These are phyloP conservation scores for Agastache rugosa DNA, from an alignment of 257 asterid species.

Conservation along the genomic window DNA sequence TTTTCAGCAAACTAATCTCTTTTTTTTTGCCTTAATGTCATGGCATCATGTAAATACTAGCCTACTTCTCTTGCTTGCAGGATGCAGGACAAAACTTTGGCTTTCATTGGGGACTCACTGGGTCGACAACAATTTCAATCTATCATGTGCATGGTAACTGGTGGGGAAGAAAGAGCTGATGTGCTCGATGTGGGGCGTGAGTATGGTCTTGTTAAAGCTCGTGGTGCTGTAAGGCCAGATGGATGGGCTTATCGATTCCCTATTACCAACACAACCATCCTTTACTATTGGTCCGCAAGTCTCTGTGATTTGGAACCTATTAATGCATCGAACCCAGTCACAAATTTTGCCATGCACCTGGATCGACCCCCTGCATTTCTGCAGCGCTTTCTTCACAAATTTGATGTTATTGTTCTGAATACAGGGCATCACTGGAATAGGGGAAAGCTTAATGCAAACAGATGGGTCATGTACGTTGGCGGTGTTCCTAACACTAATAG, in stretches of 20 bases:
- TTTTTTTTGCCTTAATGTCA: conserved; percentile 6
- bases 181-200: conserved; percentile 76
- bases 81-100: conserved; percentile 85
- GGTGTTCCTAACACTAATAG: conserved; percentile 72
- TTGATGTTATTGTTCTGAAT: conserved; percentile 76
- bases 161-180: conserved; percentile 78
- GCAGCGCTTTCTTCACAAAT: conserved; percentile 58
- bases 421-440: conserved; percentile 98
- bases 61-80: conserved; percentile 47
- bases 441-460: conserved; percentile 79
- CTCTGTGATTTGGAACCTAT: conserved; percentile 82
- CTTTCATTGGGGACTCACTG: conserved; percentile 88
- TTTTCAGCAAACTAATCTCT: not conserved
- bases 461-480: conserved; percentile 82
- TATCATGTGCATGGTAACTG: conserved; percentile 91
- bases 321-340: conserved; percentile 44
- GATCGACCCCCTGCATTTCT: conserved; percentile 88
- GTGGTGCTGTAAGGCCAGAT: conserved; percentile 79
- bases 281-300: conserved; percentile 96
- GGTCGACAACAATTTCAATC: conserved; percentile 98
- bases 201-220: conserved; percentile 88
- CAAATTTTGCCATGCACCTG: conserved; percentile 86
- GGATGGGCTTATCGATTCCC: conserved; percentile 96
- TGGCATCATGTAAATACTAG: conserved; percentile 4
- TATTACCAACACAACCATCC: conserved; percentile 77